Percentiles rank a stretch among this genome's conserved stretches.
phyloP scores from a whole-genome alignment of 148 eudicot species.

The Camellia japonica region DNA sequence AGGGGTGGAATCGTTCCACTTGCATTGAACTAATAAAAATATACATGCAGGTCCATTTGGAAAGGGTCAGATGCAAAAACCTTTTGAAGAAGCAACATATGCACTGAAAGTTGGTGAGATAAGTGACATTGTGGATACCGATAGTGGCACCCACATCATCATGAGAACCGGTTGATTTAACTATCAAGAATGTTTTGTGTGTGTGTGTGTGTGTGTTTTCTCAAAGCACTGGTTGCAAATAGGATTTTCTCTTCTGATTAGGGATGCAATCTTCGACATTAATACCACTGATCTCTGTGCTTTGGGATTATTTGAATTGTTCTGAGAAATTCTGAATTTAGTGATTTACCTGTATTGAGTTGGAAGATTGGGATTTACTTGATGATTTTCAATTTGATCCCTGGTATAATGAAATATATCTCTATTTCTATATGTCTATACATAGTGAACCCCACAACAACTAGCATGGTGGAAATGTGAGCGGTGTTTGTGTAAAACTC shows the following conservation, averaged over 20 bases:
- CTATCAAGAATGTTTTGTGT: background rate
- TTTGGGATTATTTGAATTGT: too few species aligned
- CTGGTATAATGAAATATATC: background rate
- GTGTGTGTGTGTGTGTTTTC: too few species aligned
- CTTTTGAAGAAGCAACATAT: constrained; percentile 92
- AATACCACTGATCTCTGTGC: background rate
- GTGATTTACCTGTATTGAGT: too few species aligned
- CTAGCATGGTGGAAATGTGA: too few species aligned
- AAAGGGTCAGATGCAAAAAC: constrained; percentile 91
- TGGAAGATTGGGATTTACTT: background rate
- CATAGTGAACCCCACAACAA: too few species aligned
- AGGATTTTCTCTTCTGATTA: constrained; percentile 5
- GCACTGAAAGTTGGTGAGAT: constrained; percentile 81
- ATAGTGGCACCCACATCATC: constrained; percentile 93
- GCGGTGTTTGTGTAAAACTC: too few species aligned
- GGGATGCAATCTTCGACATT: background rate
- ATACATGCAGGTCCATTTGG: constrained; percentile 66
- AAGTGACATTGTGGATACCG: constrained; percentile 88
- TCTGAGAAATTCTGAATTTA: background rate
- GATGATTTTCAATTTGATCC: background rate
- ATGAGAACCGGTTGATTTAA: constrained; percentile 60
- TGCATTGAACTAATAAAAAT: background rate
- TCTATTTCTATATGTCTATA: background rate
- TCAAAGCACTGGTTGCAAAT: background rate
- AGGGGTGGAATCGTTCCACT: background rate